Evolutionary conservation across 176 grass and related monocot species (phyloP).

Genomic region (Oryza officinalis): DNA sequence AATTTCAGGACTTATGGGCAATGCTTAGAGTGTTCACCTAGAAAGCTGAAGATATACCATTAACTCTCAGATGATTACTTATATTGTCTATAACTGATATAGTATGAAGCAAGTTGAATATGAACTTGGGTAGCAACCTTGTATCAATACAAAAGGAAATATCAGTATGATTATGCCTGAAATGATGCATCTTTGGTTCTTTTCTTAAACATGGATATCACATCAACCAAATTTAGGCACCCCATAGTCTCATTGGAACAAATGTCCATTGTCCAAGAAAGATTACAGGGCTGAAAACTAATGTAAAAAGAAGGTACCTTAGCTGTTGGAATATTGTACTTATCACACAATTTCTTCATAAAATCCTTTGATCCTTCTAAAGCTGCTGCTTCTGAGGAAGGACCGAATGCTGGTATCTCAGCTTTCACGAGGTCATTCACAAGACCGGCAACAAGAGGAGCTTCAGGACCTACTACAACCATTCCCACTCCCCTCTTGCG

Average conservation of each 20-base stretch:
- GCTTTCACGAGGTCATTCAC: constrained; percentile 62
- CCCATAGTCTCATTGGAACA: neutral
- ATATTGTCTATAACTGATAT: neutral
- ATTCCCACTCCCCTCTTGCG: constrained; percentile 57
- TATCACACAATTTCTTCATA: constrained; percentile 87
- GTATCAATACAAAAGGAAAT: constrained; percentile 5
- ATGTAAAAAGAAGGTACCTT: constrained; percentile 47
- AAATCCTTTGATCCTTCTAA: constrained; percentile 92
- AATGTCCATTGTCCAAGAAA: neutral
- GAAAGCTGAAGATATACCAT: neutral
- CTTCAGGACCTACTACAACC: constrained; percentile 87
- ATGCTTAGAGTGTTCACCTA: neutral
- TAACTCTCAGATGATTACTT: neutral
- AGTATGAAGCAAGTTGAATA: neutral
- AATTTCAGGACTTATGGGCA: neutral
- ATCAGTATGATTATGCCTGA: neutral
- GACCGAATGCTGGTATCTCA: constrained; percentile 70
- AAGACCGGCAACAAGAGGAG: constrained; percentile 72
- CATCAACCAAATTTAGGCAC: neutral
- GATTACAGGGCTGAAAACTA: neutral
- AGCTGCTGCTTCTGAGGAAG: constrained; percentile 74
- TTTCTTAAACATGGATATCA: neutral
- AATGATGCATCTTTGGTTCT: neutral
- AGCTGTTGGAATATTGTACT: constrained; percentile 83
- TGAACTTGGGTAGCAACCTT: neutral